A percentile compares a stretch with the other conserved stretches of the same genome.
Conservation (phyloP, 352 stramenopile species). For the Phytophthora fragariaefolia region DNA sequence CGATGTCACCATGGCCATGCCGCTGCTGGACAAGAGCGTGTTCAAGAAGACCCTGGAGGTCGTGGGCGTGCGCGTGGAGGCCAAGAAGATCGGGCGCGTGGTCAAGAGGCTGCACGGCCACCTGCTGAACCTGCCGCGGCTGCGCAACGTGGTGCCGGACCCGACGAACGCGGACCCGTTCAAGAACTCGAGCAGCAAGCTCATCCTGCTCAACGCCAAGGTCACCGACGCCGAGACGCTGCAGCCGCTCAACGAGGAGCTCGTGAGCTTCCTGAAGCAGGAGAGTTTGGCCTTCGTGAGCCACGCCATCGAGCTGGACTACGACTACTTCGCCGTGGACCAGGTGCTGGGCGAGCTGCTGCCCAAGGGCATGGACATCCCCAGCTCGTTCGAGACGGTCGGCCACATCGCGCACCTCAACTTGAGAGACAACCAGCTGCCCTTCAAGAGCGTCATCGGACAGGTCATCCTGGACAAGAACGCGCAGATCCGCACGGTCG, state of each 20-base stretch:
- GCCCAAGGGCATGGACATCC: slow-evolving; percentile 84
- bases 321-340: slow-evolving; percentile 80
- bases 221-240: slow-evolving; percentile 65
- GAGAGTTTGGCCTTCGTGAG: slow-evolving; percentile 70
- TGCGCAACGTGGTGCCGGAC: slow-evolving; percentile 81
- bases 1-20: slow-evolving; percentile 26
- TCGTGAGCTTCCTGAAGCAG: slow-evolving; percentile 58
- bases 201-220: slow-evolving; percentile 75
- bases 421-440: slow-evolving; percentile 93
- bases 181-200: slow-evolving; percentile 73
- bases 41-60: slow-evolving; percentile 79
- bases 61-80: slow-evolving; percentile 75
- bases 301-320: slow-evolving; percentile 78
- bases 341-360: slow-evolving; percentile 88
- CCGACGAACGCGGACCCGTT: slow-evolving; percentile 62
- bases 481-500: slow-evolving; percentile 93
- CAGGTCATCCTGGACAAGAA: slow-evolving; percentile 99
- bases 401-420: slow-evolving; percentile 98
- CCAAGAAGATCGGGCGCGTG: slow-evolving; percentile 81
- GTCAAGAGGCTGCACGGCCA: slow-evolving; percentile 78
- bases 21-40: slow-evolving; percentile 67
- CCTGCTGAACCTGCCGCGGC: slow-evolving; percentile 70
- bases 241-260: slow-evolving; percentile 52
- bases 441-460: slow-evolving; percentile 97
- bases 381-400: slow-evolving; percentile 96